These are phyloP conservation scores for Heliamphora ciliata DNA, from an alignment of 179 eudicot species.

Conservation along the genomic window DNA sequence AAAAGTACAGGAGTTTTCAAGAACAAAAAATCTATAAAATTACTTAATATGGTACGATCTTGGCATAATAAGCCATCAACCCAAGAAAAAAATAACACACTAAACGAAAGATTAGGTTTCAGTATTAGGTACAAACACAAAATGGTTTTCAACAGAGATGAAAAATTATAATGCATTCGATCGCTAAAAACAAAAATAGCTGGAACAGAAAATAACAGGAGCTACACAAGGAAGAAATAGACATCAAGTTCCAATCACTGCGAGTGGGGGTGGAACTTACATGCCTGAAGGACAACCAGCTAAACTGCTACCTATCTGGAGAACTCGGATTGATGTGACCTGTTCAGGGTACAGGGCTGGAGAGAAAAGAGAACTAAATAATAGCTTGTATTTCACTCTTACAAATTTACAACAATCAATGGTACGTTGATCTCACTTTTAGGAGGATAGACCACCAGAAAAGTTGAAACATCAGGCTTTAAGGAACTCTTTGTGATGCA, in stretches of 20 bases:
- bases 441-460: slow-evolving; percentile 71
- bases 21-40: background rate
- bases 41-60: background rate
- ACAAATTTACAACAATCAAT: slow-evolving; percentile 13
- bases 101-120: background rate
- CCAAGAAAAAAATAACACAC: background rate
- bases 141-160: background rate
- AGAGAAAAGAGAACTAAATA: slow-evolving; percentile 17
- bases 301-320: slow-evolving; percentile 62
- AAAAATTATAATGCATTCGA: background rate
- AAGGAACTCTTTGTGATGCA: slow-evolving; percentile 66
- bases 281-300: slow-evolving; percentile 74
- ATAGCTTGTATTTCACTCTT: background rate
- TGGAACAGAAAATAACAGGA: too few relatives aligned
- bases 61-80: background rate
- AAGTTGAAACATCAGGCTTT: slow-evolving; percentile 55
- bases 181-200: too few relatives aligned
- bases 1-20: background rate
- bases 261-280: slow-evolving; percentile 46
- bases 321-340: slow-evolving; percentile 55
- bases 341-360: slow-evolving; percentile 78
- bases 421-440: slow-evolving; percentile 49
- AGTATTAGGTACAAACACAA: background rate
- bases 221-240: background rate
- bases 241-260: background rate